Evolutionary conservation across 2,329 filamentous ascomycete genomes (phyloP).

Genomic region (Talaromyces atroroseus): DNA sequence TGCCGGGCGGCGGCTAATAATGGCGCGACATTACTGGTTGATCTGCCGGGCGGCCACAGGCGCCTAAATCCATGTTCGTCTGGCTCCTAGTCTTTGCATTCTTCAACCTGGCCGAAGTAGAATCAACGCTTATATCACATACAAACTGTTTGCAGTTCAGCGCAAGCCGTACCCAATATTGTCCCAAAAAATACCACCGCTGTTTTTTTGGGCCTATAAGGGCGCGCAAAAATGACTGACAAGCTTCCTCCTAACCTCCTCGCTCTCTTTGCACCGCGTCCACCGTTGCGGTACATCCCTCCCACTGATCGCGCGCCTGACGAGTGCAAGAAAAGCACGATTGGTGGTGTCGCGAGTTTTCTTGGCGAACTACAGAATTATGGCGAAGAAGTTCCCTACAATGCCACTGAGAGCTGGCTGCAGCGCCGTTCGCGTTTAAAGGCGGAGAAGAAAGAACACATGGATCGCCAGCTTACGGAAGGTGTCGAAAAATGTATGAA

Average conservation of each 20-base stretch:
- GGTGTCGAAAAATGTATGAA: constrained; percentile 59
- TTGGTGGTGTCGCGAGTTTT: constrained; percentile 69
- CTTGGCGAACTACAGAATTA: constrained; percentile 70
- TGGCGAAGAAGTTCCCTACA: constrained; percentile 69
- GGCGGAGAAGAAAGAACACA: constrained; percentile 66
- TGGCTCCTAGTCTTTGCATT: not conserved
- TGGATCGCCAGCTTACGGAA: constrained; percentile 60
- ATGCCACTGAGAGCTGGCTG: constrained; percentile 87
- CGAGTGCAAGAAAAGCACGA: constrained; percentile 67
- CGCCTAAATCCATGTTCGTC: constrained; percentile 17
- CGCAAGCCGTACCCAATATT: not conserved
- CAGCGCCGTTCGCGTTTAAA: constrained; percentile 79
- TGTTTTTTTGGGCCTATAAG: constrained; percentile 7
- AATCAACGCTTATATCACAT: not conserved
- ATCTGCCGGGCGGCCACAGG: constrained; percentile 17
- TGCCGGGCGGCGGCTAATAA: not conserved
- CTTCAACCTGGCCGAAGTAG: not conserved
- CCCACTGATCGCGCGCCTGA: constrained; percentile 78
- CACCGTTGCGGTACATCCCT: constrained; percentile 82
- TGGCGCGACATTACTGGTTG: constrained; percentile 21
- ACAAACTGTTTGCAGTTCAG: not conserved
- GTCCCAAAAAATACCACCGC: not conserved
- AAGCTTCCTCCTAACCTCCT: constrained; percentile 89
- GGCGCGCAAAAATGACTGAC: constrained; percentile 69
- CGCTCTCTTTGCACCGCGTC: constrained; percentile 90